Evolutionary conservation across 164 flowering plant species (phyloP), one percentile per base, ranked within the genome.

Genomic region (Santalum album): DNA sequence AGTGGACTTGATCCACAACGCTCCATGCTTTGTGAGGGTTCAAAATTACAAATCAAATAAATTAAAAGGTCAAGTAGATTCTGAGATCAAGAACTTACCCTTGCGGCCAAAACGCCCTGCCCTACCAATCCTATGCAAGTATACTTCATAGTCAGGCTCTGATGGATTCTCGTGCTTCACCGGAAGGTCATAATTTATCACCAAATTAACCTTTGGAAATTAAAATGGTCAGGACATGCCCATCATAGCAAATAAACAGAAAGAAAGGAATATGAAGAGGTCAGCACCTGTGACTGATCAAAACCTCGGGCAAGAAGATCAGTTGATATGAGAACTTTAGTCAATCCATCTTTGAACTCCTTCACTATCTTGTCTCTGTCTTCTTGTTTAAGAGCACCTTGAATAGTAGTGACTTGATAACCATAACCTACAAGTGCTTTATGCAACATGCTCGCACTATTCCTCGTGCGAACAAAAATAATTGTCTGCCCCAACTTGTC

Each of bases 101-200:
- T 89, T 89, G 58, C 99, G 94, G 52, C 99, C 99, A 77, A 92
- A 92, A 12, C 97, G 87, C 39, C 99, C 99, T 6, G 99, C 95
- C 62, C 97, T 71, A 18, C 99, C 99, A 52, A 90, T 73, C 52
- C 99, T 80, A 66, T 92, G 99, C 63, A 89, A 60, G 69, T 89
- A 92, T 26, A 89, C 97, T 64, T 92, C 97, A 63, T 56, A 83
- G 42, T 87, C 90, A 23, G 99, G 96, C 60, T 84, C 95, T 5
- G 63, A 12, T 5, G 26, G 72, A 7, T 26, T 23, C 11, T 53
- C 65, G 52, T 75, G 55, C 55, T 75, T 80, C 62, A 80, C 56
- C 0, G 92, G 92, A 57, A 85, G 80, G 60, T 85, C 83, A 65
- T 45, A 85, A 56, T 85, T 85, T 51, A 82, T 78, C 17, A 85